These are phyloP conservation scores for Ophiostoma montium DNA, from an alignment of 2,329 filamentous ascomycete species.

Conservation along the genomic window DNA sequence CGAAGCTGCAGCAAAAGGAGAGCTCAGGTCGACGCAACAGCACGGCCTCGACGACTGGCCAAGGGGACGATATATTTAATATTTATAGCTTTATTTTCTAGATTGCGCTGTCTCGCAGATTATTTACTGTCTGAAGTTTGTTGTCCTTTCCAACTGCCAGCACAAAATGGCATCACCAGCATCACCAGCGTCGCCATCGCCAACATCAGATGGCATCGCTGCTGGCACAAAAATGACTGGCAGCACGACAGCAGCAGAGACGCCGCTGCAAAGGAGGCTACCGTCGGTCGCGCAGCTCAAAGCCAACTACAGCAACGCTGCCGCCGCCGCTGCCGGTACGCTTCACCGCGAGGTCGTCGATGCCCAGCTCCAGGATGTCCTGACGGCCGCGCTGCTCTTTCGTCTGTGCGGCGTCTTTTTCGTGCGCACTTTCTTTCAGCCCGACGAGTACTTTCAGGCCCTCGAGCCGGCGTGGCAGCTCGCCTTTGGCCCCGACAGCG, in stretches of 20 bases:
- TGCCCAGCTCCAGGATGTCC: conserved; percentile 22
- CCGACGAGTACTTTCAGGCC: conserved; percentile 93
- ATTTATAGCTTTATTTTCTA: no score
- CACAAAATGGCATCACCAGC: neutral
- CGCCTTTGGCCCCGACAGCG: conserved; percentile 61
- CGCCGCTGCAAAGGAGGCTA: neutral
- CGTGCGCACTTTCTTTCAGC: conserved; percentile 87
- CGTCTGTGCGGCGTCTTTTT: conserved; percentile 68
- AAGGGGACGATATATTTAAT: neutral
- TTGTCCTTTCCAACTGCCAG: no score
- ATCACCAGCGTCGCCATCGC: neutral
- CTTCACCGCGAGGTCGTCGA: conserved; percentile 18
- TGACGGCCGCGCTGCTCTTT: conserved; percentile 42
- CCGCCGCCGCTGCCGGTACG: conserved; percentile 1
- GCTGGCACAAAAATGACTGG: neutral
- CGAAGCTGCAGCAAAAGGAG: neutral
- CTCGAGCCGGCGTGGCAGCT: conserved; percentile 88
- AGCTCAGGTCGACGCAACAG: neutral
- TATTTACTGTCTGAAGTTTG: no score
- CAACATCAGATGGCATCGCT: neutral
- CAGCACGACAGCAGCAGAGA: neutral
- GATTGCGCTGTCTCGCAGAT: no score
- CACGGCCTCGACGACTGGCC: no score
- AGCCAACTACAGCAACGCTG: conserved; percentile 7
- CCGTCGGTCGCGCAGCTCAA: conserved; percentile 7